These are phyloP conservation scores for Leccinum variicolor DNA, from an alignment of 768 basidiomycete species.

Conservation along the genomic window DNA sequence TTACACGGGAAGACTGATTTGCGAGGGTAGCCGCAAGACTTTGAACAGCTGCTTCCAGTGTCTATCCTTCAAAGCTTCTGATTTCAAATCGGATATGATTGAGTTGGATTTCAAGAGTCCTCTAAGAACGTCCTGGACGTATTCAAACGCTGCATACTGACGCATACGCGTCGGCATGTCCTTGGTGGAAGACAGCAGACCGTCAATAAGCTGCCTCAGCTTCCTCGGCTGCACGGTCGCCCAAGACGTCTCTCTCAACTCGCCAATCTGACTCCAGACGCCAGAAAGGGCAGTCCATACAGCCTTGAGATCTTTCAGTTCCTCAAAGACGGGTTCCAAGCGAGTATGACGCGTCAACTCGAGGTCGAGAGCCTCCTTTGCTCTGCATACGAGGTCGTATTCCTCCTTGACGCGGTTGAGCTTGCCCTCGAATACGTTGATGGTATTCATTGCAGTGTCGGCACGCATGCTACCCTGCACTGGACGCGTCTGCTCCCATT, in stretches of 20 bases:
- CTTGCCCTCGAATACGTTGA: slow-evolving; percentile 93
- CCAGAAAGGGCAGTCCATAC: slow-evolving; percentile 99
- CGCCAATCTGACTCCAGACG: slow-evolving; percentile 90
- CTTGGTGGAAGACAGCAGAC: slow-evolving; percentile 87
- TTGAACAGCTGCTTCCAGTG: slow-evolving; percentile 99
- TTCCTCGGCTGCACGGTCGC: slow-evolving; percentile 92
- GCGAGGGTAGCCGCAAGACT: slow-evolving; percentile 66
- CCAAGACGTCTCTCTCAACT: slow-evolving; percentile 88
- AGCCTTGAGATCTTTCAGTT: slow-evolving; percentile 92
- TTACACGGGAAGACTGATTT: slow-evolving; percentile 74
- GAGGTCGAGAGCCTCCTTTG: slow-evolving; percentile 95
- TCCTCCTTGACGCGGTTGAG: slow-evolving; percentile 88
- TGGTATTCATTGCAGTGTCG: slow-evolving; percentile 93
- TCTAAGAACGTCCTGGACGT: slow-evolving; percentile 88
- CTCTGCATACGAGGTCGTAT: slow-evolving; percentile 91
- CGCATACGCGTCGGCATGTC: slow-evolving; percentile 99
- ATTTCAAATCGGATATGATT: slow-evolving; percentile 91
- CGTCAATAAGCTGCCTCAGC: slow-evolving; percentile 89
- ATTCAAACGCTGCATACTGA: slow-evolving; percentile 98
- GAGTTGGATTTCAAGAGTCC: slow-evolving; percentile 86
- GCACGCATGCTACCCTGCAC: slow-evolving; percentile 96
- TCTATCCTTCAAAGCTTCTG: slow-evolving; percentile 93
- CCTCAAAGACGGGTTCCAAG: slow-evolving; percentile 91
- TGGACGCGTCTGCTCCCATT: slow-evolving; percentile 96
- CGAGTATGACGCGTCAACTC: slow-evolving; percentile 88